Base-by-base conservation (phyloP, 2,329 filamentous ascomycete species). In the Cadophora sp. region DNA sequence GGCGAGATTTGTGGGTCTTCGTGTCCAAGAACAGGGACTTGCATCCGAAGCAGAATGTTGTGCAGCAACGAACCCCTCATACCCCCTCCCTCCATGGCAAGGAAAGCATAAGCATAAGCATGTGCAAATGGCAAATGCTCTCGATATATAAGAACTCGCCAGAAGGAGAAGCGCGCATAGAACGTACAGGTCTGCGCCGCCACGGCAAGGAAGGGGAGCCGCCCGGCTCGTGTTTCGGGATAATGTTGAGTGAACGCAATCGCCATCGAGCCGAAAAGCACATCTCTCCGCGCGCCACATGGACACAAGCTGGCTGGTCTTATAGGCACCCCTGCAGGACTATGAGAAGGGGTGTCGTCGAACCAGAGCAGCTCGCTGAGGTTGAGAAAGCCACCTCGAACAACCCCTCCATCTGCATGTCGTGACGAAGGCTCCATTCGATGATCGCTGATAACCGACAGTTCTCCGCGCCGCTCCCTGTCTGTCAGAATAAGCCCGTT, bases 101-200 rank as follows among this genome's bases (percentile, higher is more conserved):
- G 55, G 1, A 22, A 48, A 58, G 43, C 58, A 60, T 60, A 39
- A 30, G 39, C 13, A 60, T 20, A 60, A 58, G 43, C 58, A 60
- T 60, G 58, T 47, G 39, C 13, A 60, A 48, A 60, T 47, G 16
- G 39, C 24, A 60, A 30, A 20, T 60, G 14, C 58, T 36, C 3
- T 30, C 9, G 16, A 33, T 14, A 45, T 59, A 47, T 60, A 45
- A 60, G 41, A 30, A 47, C 9, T 60, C 16, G 39, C 41, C 41
- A 60, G 41, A 60, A 60, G 16, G 58, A 59, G 58, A 60, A 20
- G 24, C 58, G 45, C 41, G 58, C 58, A 60, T 60, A 33, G 1
- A 5, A 13, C 22, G 36, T 16, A 27, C 36, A 30, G 16, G 22
- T 30, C 14, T 45, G 39, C 20, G 20, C 39, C 39, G 36, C 14